phyloP scores from a whole-genome alignment of 306 rosid genomes.

The Senna tora region DNA sequence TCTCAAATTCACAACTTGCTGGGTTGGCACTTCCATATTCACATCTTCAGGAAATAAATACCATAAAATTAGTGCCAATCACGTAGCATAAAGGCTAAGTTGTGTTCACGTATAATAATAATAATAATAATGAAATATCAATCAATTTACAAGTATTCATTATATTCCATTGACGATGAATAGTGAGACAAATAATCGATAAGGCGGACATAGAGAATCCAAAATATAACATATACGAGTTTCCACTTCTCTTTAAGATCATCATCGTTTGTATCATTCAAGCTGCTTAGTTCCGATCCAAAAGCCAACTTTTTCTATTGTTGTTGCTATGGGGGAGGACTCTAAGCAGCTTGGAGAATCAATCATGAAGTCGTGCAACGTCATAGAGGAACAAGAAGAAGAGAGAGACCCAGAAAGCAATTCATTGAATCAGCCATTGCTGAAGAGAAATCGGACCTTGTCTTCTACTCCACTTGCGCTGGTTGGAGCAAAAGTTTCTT shows the following conservation, averaged over 20 bases:
- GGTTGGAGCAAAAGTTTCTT: conserved; percentile 78
- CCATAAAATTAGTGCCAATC: no score
- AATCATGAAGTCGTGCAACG: conserved; percentile 23
- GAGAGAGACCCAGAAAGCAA: conserved; percentile 74
- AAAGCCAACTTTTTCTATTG: background rate
- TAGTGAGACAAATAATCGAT: background rate
- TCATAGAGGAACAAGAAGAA: conserved; percentile 48
- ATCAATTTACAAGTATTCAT: background rate
- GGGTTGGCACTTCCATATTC: no score
- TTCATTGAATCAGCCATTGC: conserved; percentile 56
- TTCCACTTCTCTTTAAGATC: background rate
- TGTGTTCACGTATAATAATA: background rate
- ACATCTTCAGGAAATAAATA: no score
- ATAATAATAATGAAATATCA: no score
- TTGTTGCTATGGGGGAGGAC: conserved; percentile 55
- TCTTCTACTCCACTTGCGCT: conserved; percentile 79
- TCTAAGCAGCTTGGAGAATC: conserved; percentile 36
- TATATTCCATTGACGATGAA: background rate
- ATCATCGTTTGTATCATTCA: background rate
- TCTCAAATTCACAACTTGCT: no score
- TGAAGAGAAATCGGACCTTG: conserved; percentile 68
- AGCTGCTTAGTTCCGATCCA: no score
- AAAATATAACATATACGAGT: background rate
- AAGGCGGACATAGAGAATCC: background rate
- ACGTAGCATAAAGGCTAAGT: background rate